Base-by-base conservation (phyloP, 352 stramenopile species). In the Elongisporangium prolatum region DNA sequence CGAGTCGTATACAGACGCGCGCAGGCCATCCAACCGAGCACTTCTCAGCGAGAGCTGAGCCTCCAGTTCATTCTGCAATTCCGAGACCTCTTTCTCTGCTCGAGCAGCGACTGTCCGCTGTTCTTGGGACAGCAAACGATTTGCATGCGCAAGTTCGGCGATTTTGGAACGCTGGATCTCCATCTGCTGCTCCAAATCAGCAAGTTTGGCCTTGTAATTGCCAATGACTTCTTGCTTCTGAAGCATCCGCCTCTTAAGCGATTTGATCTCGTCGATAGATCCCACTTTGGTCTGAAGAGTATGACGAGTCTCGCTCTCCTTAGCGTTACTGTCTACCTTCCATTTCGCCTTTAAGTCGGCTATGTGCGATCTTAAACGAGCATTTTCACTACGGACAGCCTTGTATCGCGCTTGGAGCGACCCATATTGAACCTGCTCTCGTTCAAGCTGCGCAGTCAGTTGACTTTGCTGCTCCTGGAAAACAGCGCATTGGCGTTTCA, bases 171-270 rank as follows among this genome's bases (percentile, higher is more conserved):
- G 60, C 25, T 83, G 60, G 13, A 61, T 44, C 20, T 59, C 53
- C 49, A 85, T 38, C 37, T 82, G 65, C 1, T 59, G 50, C 17
- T 85, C 74, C 44, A 67, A 38, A 10, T 68, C 63, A 0, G 64
- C 51, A 16, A 78, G 11, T 22, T 88, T 83, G 25, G 63, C 57
- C 47, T 83, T 83, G 50, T 72, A 74, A 5, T 61, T 68, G 3
- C 72, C 25, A 20, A 85, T 63, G 21, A 88, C 60, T 17, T 84
- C 71, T 53, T 88, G 78, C 37, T 88, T 88, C 25, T 85, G 71
- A 10, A 88, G 38, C 18, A 86, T 69, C 5, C 78, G 78, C 34
- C 69, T 63, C 53, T 79, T 74, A 18, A 88, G 62, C 16, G 62
- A 56, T 20, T 81, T 80, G 22, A 60, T 37, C 56, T 86, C 69